Base-by-base conservation (phyloP, 352 stramenopile species). In the Elongisporangium prolatum region DNA sequence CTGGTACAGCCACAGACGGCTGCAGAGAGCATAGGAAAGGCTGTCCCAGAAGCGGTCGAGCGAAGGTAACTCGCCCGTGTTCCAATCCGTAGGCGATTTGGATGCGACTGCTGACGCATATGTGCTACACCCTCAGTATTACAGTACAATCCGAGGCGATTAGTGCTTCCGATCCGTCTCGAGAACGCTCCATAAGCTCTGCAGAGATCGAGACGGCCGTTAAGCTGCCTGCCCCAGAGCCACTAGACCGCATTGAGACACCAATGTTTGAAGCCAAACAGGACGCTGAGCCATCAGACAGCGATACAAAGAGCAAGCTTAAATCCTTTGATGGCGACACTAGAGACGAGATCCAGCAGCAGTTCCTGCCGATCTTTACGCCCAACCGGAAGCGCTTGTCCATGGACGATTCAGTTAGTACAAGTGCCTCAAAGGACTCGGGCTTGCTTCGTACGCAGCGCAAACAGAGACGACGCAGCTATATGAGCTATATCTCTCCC, bases 401-500 rank as follows among this genome's bases (percentile, higher is more conserved):
- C n/a, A 21, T 44, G 34, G 34, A 44, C 34, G 11, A 44, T 4
- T 11, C 16, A 22, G 20, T 37, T 44, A 21, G 17, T 55, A 2
- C 21, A 10, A 28, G 28, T 38, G 14, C 21, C 38, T 8, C 50
- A 48, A 37, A 51, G 34, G 44, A 67, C 38, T 28, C 28, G 51
- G 52, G 49, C 25, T 16, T 21, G 48, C 61, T 50, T 56, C 40
- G 52, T 2, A 65, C 38, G 13, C 51, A 63, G 48, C 60, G 52
- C 16, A 85, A 71, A 51, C 71, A 80, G 44, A 67, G 72, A 57
- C 73, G 77, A 0, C 71, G 74, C 25, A 84, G 76, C 57, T 80
- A 75, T 34, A 69, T 80, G 40, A 77, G 68, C 49, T 79, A 72
- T 48, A 59, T 80, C n/a, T 84, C 83, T 0, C 80, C 82, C 1